phyloP scores from a whole-genome alignment of 441 rosid genomes.

The Corymbia calophylla region DNA sequence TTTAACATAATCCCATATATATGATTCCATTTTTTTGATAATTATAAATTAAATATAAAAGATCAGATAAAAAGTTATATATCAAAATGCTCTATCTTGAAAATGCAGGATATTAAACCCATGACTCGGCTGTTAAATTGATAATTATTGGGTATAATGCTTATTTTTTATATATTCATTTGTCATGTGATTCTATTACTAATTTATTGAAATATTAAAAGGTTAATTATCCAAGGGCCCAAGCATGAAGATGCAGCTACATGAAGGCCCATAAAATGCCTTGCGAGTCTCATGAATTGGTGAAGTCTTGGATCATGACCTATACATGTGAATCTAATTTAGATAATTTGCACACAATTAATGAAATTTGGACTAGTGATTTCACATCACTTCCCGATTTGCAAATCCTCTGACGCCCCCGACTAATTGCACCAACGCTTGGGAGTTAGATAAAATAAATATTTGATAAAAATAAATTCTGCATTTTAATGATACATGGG shows the following conservation, averaged over 20 bases:
- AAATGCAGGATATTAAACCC: background rate
- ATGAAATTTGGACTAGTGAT: accelerated
- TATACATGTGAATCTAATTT: background rate
- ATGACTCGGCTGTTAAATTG: background rate
- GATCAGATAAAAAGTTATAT: background rate
- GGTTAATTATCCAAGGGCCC: background rate
- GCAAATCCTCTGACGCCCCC: background rate
- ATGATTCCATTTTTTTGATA: background rate
- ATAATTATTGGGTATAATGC: background rate
- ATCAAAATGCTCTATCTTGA: background rate
- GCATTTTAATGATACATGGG: background rate
- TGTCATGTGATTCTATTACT: background rate
- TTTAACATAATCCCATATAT: background rate
- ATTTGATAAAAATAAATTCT: background rate
- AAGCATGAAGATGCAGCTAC: background rate
- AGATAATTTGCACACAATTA: background rate
- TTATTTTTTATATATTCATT: background rate
- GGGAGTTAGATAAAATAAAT: background rate
- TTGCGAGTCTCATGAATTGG: background rate
- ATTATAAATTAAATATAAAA: background rate
- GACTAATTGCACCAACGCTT: background rate
- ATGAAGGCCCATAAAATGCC: background rate
- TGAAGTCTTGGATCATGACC: background rate
- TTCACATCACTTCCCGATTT: background rate
- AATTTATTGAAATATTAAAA: background rate